Percentiles rank a stretch among this genome's conserved stretches.
phyloP scores from a whole-genome alignment of 345 rosid genomes.

The Pistacia atlantica region DNA sequence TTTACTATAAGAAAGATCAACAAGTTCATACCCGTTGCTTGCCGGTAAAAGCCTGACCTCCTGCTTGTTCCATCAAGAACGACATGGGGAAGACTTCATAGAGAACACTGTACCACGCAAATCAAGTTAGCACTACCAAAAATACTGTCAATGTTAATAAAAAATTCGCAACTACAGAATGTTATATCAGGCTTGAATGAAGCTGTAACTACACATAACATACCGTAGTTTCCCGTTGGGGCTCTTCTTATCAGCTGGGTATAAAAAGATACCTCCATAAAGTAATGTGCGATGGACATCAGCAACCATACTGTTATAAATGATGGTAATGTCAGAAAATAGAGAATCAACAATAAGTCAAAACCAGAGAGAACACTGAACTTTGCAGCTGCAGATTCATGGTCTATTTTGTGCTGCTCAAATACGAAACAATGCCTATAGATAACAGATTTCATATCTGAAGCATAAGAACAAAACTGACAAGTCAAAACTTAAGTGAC shows the following conservation, averaged over 20 bases:
- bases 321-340: slow-evolving; percentile 10
- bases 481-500: not conserved
- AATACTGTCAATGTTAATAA: not conserved
- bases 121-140: slow-evolving; percentile 1
- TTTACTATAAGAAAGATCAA: not conserved
- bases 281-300: slow-evolving; percentile 98
- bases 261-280: slow-evolving; percentile 93
- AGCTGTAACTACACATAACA: slow-evolving; percentile 15
- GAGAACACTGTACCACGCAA: slow-evolving; percentile 56
- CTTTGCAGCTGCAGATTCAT: not conserved
- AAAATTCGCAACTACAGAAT: not conserved
- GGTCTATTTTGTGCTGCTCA: not conserved
- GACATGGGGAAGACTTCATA: slow-evolving; percentile 99
- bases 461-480: slow-evolving; percentile 1
- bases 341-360: not conserved
- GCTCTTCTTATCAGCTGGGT: slow-evolving; percentile 96
- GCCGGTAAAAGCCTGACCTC: slow-evolving; percentile 95
- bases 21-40: slow-evolving; percentile 62
- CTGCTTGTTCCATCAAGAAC: slow-evolving; percentile 96
- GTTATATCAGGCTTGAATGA: not conserved
- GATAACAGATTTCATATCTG: not conserved
- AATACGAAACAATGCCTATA: not conserved
- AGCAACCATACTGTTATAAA: slow-evolving; percentile 86
- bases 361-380: not conserved
- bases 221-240: slow-evolving; percentile 95